Evolutionary conservation across 2,329 filamentous ascomycete species (phyloP).

Genomic region (Seiridium cupressi): DNA sequence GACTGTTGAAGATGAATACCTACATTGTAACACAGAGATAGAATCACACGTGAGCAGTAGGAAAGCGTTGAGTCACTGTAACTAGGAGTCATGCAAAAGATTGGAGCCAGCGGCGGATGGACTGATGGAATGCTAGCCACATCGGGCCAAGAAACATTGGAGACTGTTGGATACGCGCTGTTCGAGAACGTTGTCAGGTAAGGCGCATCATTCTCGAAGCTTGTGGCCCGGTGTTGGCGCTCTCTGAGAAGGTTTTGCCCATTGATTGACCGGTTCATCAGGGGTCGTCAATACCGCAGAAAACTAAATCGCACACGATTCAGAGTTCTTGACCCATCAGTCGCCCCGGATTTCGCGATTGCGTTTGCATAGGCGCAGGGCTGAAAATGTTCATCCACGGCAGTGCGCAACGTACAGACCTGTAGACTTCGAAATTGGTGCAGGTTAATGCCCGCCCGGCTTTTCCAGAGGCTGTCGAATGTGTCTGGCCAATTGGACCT

Average conservation of each 20-base stretch:
- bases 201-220: no score
- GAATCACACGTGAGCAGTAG: neutral
- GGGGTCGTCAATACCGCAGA: no score
- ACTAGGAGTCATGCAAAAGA: neutral
- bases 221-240: no score
- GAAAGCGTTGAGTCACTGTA: neutral
- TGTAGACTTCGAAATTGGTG: neutral
- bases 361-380: no score
- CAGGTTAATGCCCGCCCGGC: neutral
- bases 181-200: neutral
- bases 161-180: neutral
- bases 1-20: neutral
- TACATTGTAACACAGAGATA: neutral
- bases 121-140: neutral
- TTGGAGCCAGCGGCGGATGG: neutral
- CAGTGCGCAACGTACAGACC: neutral
- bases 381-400: no score
- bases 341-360: no score
- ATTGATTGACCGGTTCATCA: no score
- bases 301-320: no score
- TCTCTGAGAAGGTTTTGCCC: no score
- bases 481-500: neutral
- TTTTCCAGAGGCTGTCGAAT: neutral
- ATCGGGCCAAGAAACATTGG: neutral
- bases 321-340: no score